Base-by-base conservation (phyloP, 495 filamentous ascomycete species). In the Hypomontagnella submonticulosa region DNA sequence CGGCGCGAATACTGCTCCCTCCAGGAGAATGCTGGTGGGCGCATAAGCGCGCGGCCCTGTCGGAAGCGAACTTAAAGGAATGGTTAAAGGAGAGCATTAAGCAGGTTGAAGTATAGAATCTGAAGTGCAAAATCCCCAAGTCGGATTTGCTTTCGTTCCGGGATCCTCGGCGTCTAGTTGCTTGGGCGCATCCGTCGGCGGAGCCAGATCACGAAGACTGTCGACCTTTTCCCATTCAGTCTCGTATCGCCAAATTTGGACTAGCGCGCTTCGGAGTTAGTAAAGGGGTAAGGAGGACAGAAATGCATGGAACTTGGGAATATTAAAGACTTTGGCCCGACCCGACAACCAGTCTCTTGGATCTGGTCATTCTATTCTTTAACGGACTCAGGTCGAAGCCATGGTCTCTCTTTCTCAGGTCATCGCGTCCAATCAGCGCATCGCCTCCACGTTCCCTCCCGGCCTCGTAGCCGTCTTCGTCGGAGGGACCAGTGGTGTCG, bases 401-500 rank as follows among this genome's bases (percentile, higher is more conserved):
- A 64, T 64, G 61, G 53, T 52, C 10, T 44, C 52, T 12, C 42
- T 68, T 13, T 3, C 49, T 5, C 34, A 56, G 4, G 63, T 75
- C 23, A 66, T 69, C 12, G 52, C 63, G n/a, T 76, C 74, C 1
- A 77, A 77, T 54, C 47, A 57, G 7, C 62, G 55, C 7, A 76
- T 81, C 61, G 37, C 65, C 16, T 63, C 66, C 6, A 30, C 52
- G 0, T 71, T 79, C 15, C 76, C 80, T 16, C 44, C 69, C 4
- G 70, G 74, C 27, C 71, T 82, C 9, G 76, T 81, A 18, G 81
- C 80, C 36, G 78, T 87, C 56, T 85, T 86, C 63, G 85, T 87
- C 10, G 85, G 88, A 47, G 88, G 80, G 37, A 90, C 88, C 4
- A 80, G 79, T 36, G 88, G 88, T 41, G 87, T 90, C 59, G 86